These are phyloP conservation scores for Volvariella surrecta DNA, from an alignment of 1,284 basidiomycete genomes.

Conservation along the genomic window DNA sequence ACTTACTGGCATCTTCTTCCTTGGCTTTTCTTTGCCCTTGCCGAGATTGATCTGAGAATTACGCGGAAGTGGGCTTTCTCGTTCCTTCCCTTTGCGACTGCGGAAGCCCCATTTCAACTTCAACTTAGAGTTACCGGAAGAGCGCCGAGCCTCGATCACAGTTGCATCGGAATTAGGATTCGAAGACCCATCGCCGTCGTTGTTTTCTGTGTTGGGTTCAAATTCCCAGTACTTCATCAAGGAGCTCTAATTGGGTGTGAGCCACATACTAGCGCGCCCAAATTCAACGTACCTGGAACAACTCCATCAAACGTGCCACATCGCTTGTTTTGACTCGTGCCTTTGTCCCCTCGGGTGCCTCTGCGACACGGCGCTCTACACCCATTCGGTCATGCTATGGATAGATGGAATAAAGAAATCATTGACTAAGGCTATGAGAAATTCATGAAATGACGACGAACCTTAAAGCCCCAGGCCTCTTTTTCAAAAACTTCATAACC, in stretches of 20 bases:
- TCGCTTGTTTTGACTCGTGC: conserved; percentile 62
- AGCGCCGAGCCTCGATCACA: conserved; percentile 19
- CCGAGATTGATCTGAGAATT: conserved; percentile 16
- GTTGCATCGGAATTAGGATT: conserved; percentile 26
- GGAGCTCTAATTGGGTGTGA: conserved; percentile 37
- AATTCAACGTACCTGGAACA: conserved; percentile 51
- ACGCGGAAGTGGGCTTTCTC: conserved; percentile 11
- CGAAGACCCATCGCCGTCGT: conserved; percentile 18
- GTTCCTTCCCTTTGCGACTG: conserved; percentile 15
- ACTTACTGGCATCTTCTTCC: conserved; percentile 63
- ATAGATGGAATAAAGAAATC: neutral
- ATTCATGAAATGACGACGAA: conserved; percentile 16
- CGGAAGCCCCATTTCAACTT: conserved; percentile 25
- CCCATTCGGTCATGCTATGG: conserved; percentile 62
- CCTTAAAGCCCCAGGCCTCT: conserved; percentile 74
- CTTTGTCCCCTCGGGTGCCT: conserved; percentile 22
- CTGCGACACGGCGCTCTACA: conserved; percentile 52
- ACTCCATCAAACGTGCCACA: conserved; percentile 74
- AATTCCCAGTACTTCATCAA: conserved; percentile 68
- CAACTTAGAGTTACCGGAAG: conserved; percentile 8
- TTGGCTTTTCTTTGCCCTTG: conserved; percentile 22
- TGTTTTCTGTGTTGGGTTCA: conserved; percentile 32
- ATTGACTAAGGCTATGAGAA: conserved; percentile 2
- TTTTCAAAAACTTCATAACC: conserved; percentile 69
- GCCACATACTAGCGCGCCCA: conserved; percentile 4